Evolutionary conservation across 768 basidiomycete species (phyloP).

Genomic region (Mycena metata): DNA sequence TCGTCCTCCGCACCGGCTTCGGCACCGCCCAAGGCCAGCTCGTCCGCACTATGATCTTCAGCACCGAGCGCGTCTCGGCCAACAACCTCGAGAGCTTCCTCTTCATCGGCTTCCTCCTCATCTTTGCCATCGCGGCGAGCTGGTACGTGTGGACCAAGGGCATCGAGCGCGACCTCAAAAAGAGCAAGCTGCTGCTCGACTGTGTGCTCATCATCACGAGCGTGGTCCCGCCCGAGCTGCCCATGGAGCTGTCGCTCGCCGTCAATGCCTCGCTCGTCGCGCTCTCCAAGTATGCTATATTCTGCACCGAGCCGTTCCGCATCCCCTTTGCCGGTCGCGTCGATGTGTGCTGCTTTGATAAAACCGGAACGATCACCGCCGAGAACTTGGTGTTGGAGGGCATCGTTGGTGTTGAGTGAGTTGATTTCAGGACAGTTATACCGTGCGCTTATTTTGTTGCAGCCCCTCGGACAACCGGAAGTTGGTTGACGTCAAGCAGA

Average conservation of each 20-base stretch:
- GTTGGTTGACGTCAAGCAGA: conserved; percentile 84
- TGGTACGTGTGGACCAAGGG: conserved; percentile 99
- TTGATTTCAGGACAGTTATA: conserved; percentile 32
- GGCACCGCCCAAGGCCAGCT: conserved; percentile 98
- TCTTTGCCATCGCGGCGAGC: conserved; percentile 97
- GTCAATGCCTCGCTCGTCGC: conserved; percentile 97
- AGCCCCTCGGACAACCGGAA: conserved; percentile 73
- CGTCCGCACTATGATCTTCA: conserved; percentile 99
- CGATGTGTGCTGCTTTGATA: conserved; percentile 99
- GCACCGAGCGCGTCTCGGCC: conserved; percentile 95
- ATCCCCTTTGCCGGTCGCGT: conserved; percentile 96
- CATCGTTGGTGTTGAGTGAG: conserved; percentile 91
- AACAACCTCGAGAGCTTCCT: conserved; percentile 97
- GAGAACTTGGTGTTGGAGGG: conserved; percentile 96
- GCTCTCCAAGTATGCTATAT: conserved; percentile 95
- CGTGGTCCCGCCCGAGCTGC: conserved; percentile 97
- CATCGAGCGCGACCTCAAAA: conserved; percentile 92
- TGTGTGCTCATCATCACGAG: conserved; percentile 97
- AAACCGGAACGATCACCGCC: conserved; percentile 98
- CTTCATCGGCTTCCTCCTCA: conserved; percentile 97
- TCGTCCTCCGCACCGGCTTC: conserved; percentile 95
- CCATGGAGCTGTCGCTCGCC: conserved; percentile 97
- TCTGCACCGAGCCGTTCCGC: conserved; percentile 99
- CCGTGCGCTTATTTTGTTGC: conserved; percentile 24
- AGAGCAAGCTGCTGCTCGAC: conserved; percentile 94